Evolutionary conservation across 306 rosid species (phyloP), one percentile per base, ranked within the genome.

Genomic region (Coriaria nepalensis): DNA sequence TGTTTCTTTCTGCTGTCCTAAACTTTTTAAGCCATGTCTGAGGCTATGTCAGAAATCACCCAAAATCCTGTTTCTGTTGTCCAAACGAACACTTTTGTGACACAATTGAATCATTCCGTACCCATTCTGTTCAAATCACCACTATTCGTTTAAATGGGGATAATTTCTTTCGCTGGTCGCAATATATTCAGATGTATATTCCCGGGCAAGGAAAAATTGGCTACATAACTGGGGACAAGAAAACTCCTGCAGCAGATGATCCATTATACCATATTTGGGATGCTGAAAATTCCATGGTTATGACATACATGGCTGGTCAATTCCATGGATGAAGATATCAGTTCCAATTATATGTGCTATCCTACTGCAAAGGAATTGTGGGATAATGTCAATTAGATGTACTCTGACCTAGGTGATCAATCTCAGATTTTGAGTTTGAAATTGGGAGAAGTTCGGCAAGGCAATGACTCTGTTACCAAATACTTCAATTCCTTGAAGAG

Each of bases 341-440:
- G n/a, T 0, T 43, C 62, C 15, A 47, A 37, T 4, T 47, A 57
- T n/a, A 37, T 45, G 62, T 56, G 62, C 13, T 37, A 57, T 36
- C 11, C 62, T 0, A 47, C 37, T 0, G 7, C 36, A 4, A 57
- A 57, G 10, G 13, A 55, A 13, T 6, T 55, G 4, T 43, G 12
- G 50, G 61, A 43, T 5, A 42, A 55, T 35, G 50, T 55, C 4
- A 5, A 34, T 8, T 12, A 55, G 50, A 55, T 43, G 61, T 55
- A 43, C 6, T 55, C 35, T 32, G 39, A 11, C 5, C 13, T 4
- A n/a, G 40, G 50, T 0, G 9, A 53, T 39, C 37, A 53, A 11
- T 53, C 47, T 1, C 13, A 39, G 6, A 13, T n/a, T n/a, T n/a
- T n/a, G n/a, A n/a, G n/a, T n/a, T n/a, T n/a, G 15, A 6, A 35